Evolutionary conservation across 2,329 filamentous ascomycete genomes (phyloP).

Genomic region (Aspergillus sp.): DNA sequence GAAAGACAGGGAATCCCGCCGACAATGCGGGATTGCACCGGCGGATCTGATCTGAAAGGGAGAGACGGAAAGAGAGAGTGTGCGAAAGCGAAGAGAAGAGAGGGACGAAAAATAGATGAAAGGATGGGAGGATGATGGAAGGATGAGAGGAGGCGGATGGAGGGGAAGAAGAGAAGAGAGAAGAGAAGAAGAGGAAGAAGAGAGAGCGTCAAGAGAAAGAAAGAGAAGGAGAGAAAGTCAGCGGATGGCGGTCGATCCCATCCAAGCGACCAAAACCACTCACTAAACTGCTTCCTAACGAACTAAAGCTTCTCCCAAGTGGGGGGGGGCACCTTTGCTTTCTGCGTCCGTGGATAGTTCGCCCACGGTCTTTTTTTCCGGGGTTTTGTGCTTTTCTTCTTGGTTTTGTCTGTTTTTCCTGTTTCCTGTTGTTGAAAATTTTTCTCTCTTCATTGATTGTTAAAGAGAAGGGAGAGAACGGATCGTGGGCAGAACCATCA

Average conservation of each 20-base stretch:
- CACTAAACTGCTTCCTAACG: background rate
- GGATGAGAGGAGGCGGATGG: constrained; percentile 33
- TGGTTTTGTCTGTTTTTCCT: background rate
- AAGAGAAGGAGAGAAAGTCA: constrained; percentile 5
- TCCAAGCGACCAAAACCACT: background rate
- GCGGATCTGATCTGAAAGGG: background rate
- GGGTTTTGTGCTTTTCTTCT: background rate
- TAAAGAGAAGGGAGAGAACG: too few relatives aligned
- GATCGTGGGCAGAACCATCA: too few relatives aligned
- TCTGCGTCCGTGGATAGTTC: background rate
- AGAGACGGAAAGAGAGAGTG: background rate
- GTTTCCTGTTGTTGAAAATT: too few relatives aligned
- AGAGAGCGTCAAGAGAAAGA: constrained; percentile 10
- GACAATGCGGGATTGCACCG: constrained; percentile 6
- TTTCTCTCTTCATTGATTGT: too few relatives aligned
- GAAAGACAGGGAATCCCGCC: background rate
- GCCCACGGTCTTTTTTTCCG: background rate
- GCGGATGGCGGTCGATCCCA: background rate
- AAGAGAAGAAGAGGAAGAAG: constrained; percentile 13
- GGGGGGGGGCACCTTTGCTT: background rate
- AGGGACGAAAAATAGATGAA: constrained; percentile 22
- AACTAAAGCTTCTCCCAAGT: background rate
- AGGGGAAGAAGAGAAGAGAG: constrained; percentile 20
- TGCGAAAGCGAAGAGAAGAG: constrained; percentile 14
- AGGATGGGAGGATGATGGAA: constrained; percentile 44